Conservation (phyloP, 73 alveolate species). For the Breviolum minutum region DNA sequence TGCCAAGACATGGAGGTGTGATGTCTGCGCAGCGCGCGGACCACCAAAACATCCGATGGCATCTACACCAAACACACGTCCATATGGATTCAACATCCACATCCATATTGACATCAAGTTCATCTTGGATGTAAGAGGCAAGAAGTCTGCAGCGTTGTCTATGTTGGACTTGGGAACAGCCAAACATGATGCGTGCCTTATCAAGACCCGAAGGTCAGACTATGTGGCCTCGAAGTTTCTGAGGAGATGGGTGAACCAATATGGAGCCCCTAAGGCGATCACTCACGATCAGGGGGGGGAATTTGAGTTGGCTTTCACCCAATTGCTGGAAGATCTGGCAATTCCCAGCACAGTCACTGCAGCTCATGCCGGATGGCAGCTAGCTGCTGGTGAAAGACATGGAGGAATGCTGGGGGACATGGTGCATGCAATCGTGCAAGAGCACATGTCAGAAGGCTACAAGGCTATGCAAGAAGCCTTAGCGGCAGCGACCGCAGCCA, state of each 20-base stretch:
- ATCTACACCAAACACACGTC: background rate
- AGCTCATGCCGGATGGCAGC: background rate
- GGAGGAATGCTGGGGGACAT: background rate
- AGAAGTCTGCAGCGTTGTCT: background rate
- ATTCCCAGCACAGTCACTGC: background rate
- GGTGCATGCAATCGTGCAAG: background rate
- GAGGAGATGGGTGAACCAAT: background rate
- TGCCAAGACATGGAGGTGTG: background rate
- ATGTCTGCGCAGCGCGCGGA: background rate
- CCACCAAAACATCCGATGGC: background rate
- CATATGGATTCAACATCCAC: background rate
- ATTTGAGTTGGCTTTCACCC: background rate
- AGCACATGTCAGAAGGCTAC: background rate
- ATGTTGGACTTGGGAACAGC: background rate
- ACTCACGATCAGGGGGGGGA: conserved; percentile 10
- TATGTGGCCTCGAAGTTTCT: conserved; percentile 10
- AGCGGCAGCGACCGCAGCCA: background rate
- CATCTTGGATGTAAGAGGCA: background rate
- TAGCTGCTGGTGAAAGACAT: conserved; percentile 11
- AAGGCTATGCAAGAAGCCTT: background rate
- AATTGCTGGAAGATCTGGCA: background rate
- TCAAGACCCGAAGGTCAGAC: background rate
- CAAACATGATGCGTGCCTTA: background rate
- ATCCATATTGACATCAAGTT: background rate
- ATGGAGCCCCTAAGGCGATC: background rate